Conservation (phyloP, 768 basidiomycete species). For the Leccinellum luteum region DNA sequence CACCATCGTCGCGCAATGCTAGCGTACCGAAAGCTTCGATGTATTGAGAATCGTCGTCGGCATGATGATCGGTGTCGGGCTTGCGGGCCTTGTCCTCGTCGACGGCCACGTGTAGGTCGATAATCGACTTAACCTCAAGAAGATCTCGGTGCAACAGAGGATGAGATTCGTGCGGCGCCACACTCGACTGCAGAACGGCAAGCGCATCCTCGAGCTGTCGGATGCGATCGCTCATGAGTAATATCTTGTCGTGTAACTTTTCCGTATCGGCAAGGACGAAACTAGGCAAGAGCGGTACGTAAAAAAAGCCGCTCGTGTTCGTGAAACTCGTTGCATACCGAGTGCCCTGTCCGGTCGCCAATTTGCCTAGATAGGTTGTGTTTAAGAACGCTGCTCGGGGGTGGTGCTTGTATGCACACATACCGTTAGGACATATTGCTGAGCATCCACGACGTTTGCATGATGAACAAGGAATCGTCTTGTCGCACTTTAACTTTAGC, state of each 20-base stretch:
- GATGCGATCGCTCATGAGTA: slow-evolving; percentile 67
- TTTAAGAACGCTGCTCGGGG: neutral
- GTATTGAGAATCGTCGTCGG: slow-evolving; percentile 45
- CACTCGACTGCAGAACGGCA: slow-evolving; percentile 47
- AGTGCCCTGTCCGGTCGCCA: slow-evolving; percentile 76
- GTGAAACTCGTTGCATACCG: slow-evolving; percentile 42
- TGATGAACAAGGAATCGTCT: slow-evolving; percentile 53
- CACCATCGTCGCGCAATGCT: slow-evolving; percentile 67
- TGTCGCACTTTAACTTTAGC: slow-evolving; percentile 73
- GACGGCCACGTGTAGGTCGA: slow-evolving; percentile 63
- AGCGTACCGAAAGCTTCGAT: slow-evolving; percentile 70
- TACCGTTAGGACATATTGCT: slow-evolving; percentile 72
- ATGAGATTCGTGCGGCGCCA: slow-evolving; percentile 48
- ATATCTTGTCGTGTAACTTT: slow-evolving; percentile 64
- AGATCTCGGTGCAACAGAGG: slow-evolving; percentile 60
- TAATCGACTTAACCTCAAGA: slow-evolving; percentile 62
- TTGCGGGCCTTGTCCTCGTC: slow-evolving; percentile 34
- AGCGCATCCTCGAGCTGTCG: slow-evolving; percentile 71
- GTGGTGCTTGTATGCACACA: neutral
- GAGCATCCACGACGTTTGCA: slow-evolving; percentile 75
- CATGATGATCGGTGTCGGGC: slow-evolving; percentile 28
- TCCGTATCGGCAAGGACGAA: slow-evolving; percentile 75
- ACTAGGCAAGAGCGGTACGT: slow-evolving; percentile 29
- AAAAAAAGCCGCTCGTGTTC: neutral
- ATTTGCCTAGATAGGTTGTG: slow-evolving; percentile 41